Evolutionary conservation across 352 stramenopile species (phyloP), one percentile per base, ranked within the genome.

Genomic region (Phytophthora pinifolia): DNA sequence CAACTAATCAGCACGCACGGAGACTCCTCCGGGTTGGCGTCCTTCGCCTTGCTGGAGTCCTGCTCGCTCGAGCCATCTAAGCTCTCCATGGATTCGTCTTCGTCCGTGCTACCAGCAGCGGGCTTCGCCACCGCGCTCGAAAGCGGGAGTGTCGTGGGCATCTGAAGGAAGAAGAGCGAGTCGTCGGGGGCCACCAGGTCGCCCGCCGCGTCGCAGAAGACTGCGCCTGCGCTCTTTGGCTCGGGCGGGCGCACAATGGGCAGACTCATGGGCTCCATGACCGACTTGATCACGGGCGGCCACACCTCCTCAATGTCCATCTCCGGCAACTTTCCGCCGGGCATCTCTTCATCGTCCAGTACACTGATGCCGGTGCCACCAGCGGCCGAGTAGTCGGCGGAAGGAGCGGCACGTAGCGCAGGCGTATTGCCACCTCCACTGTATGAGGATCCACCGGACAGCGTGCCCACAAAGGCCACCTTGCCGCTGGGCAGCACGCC

Each of bases 351-450:
- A 15, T 92, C 76, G 39, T 94, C 85, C 13, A 94, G 55, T 13
- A 94, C 74, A 70, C 85, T 94, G 60, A 94, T 94, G 27, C 85
- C 85, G 5, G 87, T 73, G n/a, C 80, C 85, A 20, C 89, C 80
- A 22, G 85, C 82, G 13, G 83, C 79, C 18, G 72, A 67, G 52
- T 88, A 89, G 17, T 76, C 65, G 13, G 49, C 46, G 17, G 53
- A 53, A 18, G 34, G 42, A 0, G 56, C 62, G 4, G 54, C 44
- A 10, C 77, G 77, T 4, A 73, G 75, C 12, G 79, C 70, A 13
- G 71, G 54, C 2, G 63, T 36, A 7, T 53, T 70, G 33, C 62
- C 49, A 2, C 68, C 70, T 50, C 66, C 68, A 46, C 80, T 91
- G 57, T 85, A 92, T 17, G 80, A 91, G 36, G 84, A 92, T 12